These are phyloP conservation scores for Sporodiniella umbellata DNA, from an alignment of 371 early-diverging fungal species.

Conservation along the genomic window DNA sequence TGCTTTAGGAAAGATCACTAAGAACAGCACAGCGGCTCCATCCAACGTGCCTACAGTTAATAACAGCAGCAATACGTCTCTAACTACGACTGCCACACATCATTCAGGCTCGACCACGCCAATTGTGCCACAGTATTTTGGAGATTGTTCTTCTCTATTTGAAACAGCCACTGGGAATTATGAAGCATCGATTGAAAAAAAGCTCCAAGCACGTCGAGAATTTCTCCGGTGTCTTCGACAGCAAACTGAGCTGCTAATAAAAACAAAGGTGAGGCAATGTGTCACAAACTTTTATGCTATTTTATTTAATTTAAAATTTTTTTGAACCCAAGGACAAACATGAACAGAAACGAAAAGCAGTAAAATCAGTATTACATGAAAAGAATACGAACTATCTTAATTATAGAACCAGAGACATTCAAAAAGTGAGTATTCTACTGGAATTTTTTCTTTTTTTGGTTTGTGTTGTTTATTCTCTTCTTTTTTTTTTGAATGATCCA, in stretches of 20 bases:
- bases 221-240: constrained; percentile 13
- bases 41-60: no score
- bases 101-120: background rate
- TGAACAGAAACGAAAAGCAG: constrained; percentile 34
- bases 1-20: constrained; percentile 30
- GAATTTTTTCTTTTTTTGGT: background rate
- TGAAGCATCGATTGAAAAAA: constrained; percentile 32
- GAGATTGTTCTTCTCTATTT: constrained; percentile 22
- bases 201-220: constrained; percentile 20
- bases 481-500: no score
- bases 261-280: constrained; percentile 16
- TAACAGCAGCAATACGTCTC: background rate
- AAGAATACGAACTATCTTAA: constrained; percentile 32
- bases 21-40: background rate
- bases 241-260: constrained; percentile 17
- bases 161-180: constrained; percentile 23
- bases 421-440: constrained; percentile 25
- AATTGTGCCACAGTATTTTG: constrained; percentile 20
- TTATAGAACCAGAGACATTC: constrained; percentile 36
- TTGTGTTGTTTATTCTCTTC: no score
- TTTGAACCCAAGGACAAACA: constrained; percentile 40
- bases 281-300: constrained; percentile 5
- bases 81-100: background rate
- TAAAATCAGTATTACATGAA: constrained; percentile 30
- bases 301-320: background rate